Evolutionary conservation across 2,329 filamentous ascomycete genomes (phyloP).

Genomic region (Exophiala oligosperma): DNA sequence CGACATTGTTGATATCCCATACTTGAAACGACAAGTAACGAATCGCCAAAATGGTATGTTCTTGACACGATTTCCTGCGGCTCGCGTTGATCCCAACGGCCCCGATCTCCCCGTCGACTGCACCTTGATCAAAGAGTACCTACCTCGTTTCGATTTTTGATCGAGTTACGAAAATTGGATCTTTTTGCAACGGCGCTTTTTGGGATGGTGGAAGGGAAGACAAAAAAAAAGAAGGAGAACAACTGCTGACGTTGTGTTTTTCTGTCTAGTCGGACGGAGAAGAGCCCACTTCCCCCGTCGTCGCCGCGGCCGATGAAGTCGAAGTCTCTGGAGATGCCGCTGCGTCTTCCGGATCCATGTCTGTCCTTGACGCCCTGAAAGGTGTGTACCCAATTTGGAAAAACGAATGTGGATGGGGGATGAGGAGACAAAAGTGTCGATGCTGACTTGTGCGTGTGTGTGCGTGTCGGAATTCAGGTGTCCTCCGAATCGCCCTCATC

Average conservation of each 20-base stretch:
- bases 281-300: slow-evolving; percentile 84
- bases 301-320: slow-evolving; percentile 78
- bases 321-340: slow-evolving; percentile 90
- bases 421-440: not conserved
- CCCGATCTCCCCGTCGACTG: not conserved
- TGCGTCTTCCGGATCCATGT: slow-evolving; percentile 79
- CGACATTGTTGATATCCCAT: slow-evolving; percentile 41
- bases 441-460: not conserved
- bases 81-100: not conserved
- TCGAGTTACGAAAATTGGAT: too few species aligned
- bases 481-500: slow-evolving; percentile 97
- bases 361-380: slow-evolving; percentile 97
- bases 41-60: slow-evolving; percentile 49
- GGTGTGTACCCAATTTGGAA: slow-evolving; percentile 38
- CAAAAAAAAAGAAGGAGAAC: not conserved
- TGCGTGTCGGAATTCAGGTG: slow-evolving; percentile 47
- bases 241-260: slow-evolving; percentile 24
- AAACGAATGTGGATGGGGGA: not conserved
- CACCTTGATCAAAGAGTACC: not conserved
- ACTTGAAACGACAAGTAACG: slow-evolving; percentile 28
- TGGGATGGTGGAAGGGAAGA: not conserved
- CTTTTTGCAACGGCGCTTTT: too few species aligned
- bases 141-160: not conserved
- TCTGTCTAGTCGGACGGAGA: slow-evolving; percentile 93
- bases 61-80: not conserved